These are phyloP conservation scores for Crepidotus variabilis DNA, from an alignment of 768 basidiomycete genomes.

Conservation along the genomic window DNA sequence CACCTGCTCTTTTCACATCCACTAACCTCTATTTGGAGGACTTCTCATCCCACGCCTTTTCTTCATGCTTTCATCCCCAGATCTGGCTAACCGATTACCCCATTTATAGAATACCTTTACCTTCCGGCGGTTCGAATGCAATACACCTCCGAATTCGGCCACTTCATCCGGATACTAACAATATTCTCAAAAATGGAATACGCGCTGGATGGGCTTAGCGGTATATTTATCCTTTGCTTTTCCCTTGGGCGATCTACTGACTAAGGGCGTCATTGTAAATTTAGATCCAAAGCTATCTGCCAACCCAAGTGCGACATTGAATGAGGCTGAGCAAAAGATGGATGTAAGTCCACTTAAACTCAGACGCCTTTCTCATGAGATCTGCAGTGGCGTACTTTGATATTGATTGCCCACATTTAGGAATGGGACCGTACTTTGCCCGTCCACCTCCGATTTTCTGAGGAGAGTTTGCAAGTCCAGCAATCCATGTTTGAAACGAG, in stretches of 20 bases:
- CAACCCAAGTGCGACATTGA: slow-evolving; percentile 30
- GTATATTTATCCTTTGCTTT: slow-evolving; percentile 28
- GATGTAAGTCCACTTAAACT: slow-evolving; percentile 29
- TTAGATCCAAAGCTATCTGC: slow-evolving; percentile 33
- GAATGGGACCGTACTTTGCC: slow-evolving; percentile 69
- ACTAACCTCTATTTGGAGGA: slow-evolving; percentile 17
- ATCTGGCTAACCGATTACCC: slow-evolving; percentile 15
- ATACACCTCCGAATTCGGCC: slow-evolving; percentile 71
- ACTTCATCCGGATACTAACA: slow-evolving; percentile 65
- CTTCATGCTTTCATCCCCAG: slow-evolving; percentile 13
- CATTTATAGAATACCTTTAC: slow-evolving; percentile 61
- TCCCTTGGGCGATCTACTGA: slow-evolving; percentile 5
- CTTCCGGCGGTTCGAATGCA: slow-evolving; percentile 56
- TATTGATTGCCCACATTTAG: slow-evolving; percentile 26
- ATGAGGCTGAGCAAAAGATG: slow-evolving; percentile 40
- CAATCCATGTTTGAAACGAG: slow-evolving; percentile 76
- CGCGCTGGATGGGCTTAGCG: slow-evolving; percentile 46
- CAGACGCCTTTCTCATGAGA: slow-evolving; percentile 1
- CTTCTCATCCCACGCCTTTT: slow-evolving; percentile 19
- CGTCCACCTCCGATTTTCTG: slow-evolving; percentile 65
- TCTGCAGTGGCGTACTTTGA: slow-evolving; percentile 6
- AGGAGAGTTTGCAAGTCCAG: slow-evolving; percentile 65
- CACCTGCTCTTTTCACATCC: background rate
- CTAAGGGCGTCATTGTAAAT: slow-evolving; percentile 8
- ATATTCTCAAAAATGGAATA: slow-evolving; percentile 61